phyloP scores from a whole-genome alignment of 78 protist genomes.

The Dictyostelium capitatum region DNA sequence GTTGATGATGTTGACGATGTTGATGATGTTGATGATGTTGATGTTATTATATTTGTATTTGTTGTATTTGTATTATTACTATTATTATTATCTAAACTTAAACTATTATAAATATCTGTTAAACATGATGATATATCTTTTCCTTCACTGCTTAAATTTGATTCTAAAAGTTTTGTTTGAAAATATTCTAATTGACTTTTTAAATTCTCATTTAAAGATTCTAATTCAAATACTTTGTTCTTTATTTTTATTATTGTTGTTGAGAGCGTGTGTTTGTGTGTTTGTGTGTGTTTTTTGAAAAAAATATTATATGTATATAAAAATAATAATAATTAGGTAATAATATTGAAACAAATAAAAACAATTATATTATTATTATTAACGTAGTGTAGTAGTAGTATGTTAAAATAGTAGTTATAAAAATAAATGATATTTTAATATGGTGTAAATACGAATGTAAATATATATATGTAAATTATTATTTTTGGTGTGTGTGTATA shows the following conservation, averaged over 20 bases:
- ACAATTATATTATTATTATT: neutral
- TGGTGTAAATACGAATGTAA: too few relatives aligned
- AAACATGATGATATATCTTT: conserved; percentile 53
- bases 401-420: too few relatives aligned
- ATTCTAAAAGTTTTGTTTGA: conserved; percentile 65
- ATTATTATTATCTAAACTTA: conserved; percentile 27
- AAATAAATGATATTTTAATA: too few relatives aligned
- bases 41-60: neutral
- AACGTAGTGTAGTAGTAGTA: too few relatives aligned
- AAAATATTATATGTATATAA: neutral
- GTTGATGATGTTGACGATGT: too few relatives aligned
- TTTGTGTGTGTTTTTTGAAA: too few relatives aligned
- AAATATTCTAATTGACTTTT: conserved; percentile 67
- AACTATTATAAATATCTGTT: conserved; percentile 60
- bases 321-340: neutral
- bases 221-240: conserved; percentile 48
- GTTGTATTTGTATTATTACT: neutral
- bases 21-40: neutral
- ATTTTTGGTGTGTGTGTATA: neutral
- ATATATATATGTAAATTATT: too few relatives aligned
- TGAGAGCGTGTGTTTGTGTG: too few relatives aligned
- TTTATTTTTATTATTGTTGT: conserved; percentile 15
- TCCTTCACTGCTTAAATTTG: conserved; percentile 36
- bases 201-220: conserved; percentile 18
- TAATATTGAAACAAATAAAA: neutral